Base-by-base conservation (phyloP, 177 flowering plant genomes). In the Vitis hybrid region DNA sequence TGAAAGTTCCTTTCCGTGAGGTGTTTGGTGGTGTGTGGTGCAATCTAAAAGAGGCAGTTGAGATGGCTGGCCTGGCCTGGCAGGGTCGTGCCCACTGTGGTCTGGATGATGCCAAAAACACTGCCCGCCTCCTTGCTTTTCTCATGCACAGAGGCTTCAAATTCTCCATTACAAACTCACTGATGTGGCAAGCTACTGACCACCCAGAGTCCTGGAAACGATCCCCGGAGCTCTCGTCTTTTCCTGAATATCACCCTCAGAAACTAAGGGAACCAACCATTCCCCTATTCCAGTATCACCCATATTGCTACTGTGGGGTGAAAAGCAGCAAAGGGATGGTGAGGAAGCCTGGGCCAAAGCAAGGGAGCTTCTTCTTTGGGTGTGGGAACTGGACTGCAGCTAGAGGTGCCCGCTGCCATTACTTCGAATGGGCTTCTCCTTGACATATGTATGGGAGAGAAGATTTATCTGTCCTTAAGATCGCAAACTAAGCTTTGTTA, bases 21-120 rank as follows among this genome's bases (percentile, higher is more conserved):
- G 90, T 90, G 29, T 96, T 89, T 82, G 95, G 94, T 49, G 88
- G 87, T 11, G 80, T 64, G 19, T 81, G 89, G 51, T 93, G 98
- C 89, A 96, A 89, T 65, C 80, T 96, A 51, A 96, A 90, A 79
- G 94, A 96, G 67, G 99, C 99, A 8, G 99, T 96, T 31, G 84
- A 90, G 77, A 77, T 82, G 78, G 95, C 98, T 14, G 99, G 99
- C 26, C 75, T 96, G 56, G 69, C 72, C 19, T 96, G 99, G 99
- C 87, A 92, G 69, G 99, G 99, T 12, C 98, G 97, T 68, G 88
- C 97, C 67, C 99, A 96, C 74, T 92, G 97, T 73, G 99, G 99
- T 31, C 81, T 96, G 14, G 98, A 94, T 72, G 99, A 96, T 67
- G 98, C 99, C 22, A 86, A 83, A 68, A 96, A 96, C 82, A 96